Conservation (phyloP, 805 yeast genomes). For the Candida tibetensis region DNA sequence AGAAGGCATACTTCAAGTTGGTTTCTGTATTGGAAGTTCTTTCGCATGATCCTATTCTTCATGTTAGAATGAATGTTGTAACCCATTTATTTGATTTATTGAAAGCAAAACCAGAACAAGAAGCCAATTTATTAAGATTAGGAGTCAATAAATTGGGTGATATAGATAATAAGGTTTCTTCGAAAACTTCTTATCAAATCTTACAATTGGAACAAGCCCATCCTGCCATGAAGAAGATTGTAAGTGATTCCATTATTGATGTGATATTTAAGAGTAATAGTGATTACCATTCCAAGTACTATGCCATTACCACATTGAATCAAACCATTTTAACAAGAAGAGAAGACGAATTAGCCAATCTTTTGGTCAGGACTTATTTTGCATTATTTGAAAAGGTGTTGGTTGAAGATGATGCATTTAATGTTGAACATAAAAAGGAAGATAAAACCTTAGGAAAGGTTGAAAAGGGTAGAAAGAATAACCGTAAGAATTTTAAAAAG, state of each 20-base stretch:
- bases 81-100: slow-evolving; percentile 76
- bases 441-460: slow-evolving; percentile 47
- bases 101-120: slow-evolving; percentile 92
- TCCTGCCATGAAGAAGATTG: slow-evolving; percentile 89
- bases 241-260: slow-evolving; percentile 79
- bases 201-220: slow-evolving; percentile 83
- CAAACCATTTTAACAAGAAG: slow-evolving; percentile 83
- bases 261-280: slow-evolving; percentile 63
- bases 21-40: slow-evolving; percentile 73
- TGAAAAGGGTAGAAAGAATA: slow-evolving; percentile 53
- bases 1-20: slow-evolving; percentile 70
- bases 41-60: slow-evolving; percentile 87
- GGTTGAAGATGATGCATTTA: slow-evolving; percentile 54
- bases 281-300: slow-evolving; percentile 86
- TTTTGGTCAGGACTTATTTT: slow-evolving; percentile 79
- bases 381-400: slow-evolving; percentile 81
- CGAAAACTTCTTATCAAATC: slow-evolving; percentile 80
- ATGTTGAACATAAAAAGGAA: slow-evolving; percentile 37
- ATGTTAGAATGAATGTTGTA: slow-evolving; percentile 76
- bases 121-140: slow-evolving; percentile 79
- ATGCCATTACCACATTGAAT: slow-evolving; percentile 81
- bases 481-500: slow-evolving; percentile 68
- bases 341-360: slow-evolving; percentile 81
- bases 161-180: slow-evolving; percentile 82
- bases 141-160: slow-evolving; percentile 96